phyloP scores from a whole-genome alignment of 768 basidiomycete species.

The Thelephora aurantiotincta region DNA sequence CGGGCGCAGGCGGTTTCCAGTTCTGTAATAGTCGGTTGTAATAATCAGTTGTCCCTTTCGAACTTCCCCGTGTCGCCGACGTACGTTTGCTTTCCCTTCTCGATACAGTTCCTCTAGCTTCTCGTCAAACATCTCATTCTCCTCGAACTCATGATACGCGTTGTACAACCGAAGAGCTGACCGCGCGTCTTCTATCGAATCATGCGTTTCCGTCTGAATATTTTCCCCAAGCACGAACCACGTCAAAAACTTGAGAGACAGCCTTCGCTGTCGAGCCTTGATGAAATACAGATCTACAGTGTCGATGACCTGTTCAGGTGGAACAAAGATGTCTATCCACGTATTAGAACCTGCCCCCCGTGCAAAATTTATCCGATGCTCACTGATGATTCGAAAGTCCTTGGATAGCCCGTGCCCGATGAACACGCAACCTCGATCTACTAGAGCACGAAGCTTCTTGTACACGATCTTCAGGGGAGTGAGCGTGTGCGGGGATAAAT shows the following conservation, averaged over 20 bases:
- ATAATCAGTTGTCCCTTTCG: too few species aligned
- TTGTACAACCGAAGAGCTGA: conserved; percentile 80
- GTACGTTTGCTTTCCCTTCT: conserved; percentile 60
- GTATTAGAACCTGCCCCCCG: not conserved
- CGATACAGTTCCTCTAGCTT: conserved; percentile 79
- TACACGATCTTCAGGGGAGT: conserved; percentile 97
- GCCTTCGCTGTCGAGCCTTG: conserved; percentile 64
- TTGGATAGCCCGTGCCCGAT: conserved; percentile 95
- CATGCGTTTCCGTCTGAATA: conserved; percentile 90
- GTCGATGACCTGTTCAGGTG: conserved; percentile 90
- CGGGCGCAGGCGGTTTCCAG: conserved; percentile 8
- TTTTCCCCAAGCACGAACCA: conserved; percentile 89
- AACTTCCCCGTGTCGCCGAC: conserved; percentile 11
- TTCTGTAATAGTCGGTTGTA: conserved; percentile 1
- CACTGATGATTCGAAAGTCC: conserved; percentile 97
- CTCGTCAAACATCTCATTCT: conserved; percentile 64
- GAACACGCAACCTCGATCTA: conserved; percentile 92
- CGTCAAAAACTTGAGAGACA: conserved; percentile 84
- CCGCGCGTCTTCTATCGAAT: conserved; percentile 95
- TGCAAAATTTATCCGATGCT: conserved; percentile 16
- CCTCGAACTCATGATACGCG: conserved; percentile 65
- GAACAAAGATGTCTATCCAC: conserved; percentile 78
- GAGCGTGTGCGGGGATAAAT: conserved; percentile 70
- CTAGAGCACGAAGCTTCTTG: conserved; percentile 87
- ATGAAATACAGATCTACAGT: conserved; percentile 96